These are phyloP conservation scores for Trichoderma parareesei DNA, from an alignment of 495 filamentous ascomycete genomes.

Conservation along the genomic window DNA sequence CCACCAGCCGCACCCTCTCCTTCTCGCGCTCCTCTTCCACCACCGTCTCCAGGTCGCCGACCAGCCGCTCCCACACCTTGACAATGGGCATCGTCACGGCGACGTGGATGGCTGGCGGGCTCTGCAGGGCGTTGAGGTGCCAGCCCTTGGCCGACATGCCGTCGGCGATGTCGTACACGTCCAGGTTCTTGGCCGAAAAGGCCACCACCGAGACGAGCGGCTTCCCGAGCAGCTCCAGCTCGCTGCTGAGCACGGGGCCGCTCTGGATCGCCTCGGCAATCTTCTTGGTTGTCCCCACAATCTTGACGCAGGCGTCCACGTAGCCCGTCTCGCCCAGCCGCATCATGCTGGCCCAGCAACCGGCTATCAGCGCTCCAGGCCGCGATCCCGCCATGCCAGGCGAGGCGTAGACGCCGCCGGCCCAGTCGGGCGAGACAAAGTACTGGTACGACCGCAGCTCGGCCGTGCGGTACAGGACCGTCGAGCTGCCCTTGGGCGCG, in stretches of 20 bases:
- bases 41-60: slow-evolving; percentile 67
- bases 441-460: slow-evolving; percentile 81
- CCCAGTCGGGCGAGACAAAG: slow-evolving; percentile 92
- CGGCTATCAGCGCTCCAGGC: slow-evolving; percentile 87
- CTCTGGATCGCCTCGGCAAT: slow-evolving; percentile 68
- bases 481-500: slow-evolving; percentile 92
- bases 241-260: slow-evolving; percentile 53
- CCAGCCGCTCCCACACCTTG: slow-evolving; percentile 66
- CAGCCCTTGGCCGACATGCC: slow-evolving; percentile 75
- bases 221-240: slow-evolving; percentile 74
- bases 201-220: slow-evolving; percentile 87
- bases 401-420: slow-evolving; percentile 91
- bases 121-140: slow-evolving; percentile 93
- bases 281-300: slow-evolving; percentile 79
- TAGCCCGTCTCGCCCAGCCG: slow-evolving; percentile 84
- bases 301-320: slow-evolving; percentile 70
- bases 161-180: slow-evolving; percentile 85
- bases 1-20: slow-evolving; percentile 54
- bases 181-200: slow-evolving; percentile 67
- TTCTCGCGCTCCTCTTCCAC: slow-evolving; percentile 68
- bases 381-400: slow-evolving; percentile 84
- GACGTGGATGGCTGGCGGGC: slow-evolving; percentile 88
- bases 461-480: slow-evolving; percentile 77
- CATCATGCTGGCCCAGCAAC: slow-evolving; percentile 89
- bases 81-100: slow-evolving; percentile 91